Conservation (phyloP, 2,329 filamentous ascomycete species). For the Epichloe sibirici region DNA sequence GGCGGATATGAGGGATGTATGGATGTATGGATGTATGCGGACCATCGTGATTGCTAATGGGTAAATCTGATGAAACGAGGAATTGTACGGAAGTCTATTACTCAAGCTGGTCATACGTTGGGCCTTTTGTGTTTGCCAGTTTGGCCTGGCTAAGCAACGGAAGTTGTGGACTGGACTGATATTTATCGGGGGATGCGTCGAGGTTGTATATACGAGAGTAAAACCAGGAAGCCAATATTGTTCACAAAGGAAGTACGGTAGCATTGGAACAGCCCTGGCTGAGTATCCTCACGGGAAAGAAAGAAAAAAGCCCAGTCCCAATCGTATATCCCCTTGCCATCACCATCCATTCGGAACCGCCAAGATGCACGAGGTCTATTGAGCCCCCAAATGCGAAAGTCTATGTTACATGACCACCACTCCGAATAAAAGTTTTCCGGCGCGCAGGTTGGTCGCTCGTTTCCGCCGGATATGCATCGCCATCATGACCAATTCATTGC, state of each 20-base stretch:
- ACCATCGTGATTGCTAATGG: no score
- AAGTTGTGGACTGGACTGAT: no score
- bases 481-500: slow-evolving; percentile 5
- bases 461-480: slow-evolving; percentile 15
- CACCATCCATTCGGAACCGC: background rate
- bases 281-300: background rate
- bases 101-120: no score
- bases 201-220: no score
- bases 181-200: no score
- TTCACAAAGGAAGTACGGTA: background rate
- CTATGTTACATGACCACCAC: slow-evolving; percentile 31
- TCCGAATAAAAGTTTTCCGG: slow-evolving; percentile 10
- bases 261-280: no score
- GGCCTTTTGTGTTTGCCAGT: no score
- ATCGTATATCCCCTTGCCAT: background rate
- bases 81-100: no score
- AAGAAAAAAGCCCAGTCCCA: no score
- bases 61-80: no score
- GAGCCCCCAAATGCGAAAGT: slow-evolving; percentile 20
- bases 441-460: slow-evolving; percentile 10
- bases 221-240: no score
- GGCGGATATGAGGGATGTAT: background rate
- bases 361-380: slow-evolving; percentile 20
- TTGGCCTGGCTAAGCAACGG: no score
- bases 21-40: background rate